These are phyloP conservation scores for Croton setiger DNA, from an alignment of 441 rosid species.

Conservation along the genomic window DNA sequence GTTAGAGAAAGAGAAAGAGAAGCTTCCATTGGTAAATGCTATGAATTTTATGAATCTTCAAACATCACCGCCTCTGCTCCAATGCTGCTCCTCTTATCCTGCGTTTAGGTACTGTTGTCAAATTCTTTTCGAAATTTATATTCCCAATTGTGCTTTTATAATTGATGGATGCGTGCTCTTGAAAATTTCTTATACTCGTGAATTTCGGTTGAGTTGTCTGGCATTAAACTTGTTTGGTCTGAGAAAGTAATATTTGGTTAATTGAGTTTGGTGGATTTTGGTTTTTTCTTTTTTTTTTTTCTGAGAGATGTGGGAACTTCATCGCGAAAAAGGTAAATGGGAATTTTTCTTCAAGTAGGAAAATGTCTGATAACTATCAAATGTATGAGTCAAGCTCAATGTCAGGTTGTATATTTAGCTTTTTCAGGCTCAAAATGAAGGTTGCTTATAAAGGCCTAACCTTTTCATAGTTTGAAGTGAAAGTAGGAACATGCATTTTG, in stretches of 20 bases:
- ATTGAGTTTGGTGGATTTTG: background rate
- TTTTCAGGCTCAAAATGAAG: background rate
- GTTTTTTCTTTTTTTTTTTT: background rate
- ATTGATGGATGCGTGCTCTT: background rate
- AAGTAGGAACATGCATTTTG: background rate
- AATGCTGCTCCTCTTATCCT: slow-evolving; percentile 3
- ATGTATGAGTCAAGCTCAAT: background rate
- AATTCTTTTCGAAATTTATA: background rate
- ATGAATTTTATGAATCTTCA: slow-evolving; percentile 2
- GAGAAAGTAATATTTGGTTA: background rate
- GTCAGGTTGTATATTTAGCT: background rate
- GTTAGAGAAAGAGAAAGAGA: background rate
- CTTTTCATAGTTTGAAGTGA: background rate
- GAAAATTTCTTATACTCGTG: background rate
- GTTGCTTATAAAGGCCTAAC: background rate
- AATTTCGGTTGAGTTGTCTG: background rate
- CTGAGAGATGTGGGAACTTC: background rate
- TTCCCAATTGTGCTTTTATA: background rate
- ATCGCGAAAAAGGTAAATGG: background rate
- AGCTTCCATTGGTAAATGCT: background rate
- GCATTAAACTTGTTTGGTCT: background rate
- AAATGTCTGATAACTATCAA: background rate
- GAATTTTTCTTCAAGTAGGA: background rate
- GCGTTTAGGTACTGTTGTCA: background rate
- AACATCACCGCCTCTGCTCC: background rate